Conservation (phyloP, 2,329 filamentous ascomycete species). For the Thielaviopsis ethacetica region DNA sequence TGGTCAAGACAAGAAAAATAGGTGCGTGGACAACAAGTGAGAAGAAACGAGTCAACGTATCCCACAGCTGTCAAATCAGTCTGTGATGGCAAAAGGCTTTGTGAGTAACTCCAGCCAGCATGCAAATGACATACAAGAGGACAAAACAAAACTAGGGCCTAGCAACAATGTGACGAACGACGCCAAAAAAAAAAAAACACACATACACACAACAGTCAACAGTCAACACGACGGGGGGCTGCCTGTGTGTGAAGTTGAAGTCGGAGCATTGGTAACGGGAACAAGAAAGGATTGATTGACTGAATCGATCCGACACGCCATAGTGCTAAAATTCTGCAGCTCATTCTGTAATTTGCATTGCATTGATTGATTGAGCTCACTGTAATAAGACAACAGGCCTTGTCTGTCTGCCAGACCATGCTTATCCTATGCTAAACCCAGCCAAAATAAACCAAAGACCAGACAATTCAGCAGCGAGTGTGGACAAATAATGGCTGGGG, state of each 20-base stretch:
- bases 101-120: not conserved
- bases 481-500: not conserved
- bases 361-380: not conserved
- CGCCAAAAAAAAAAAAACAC: not conserved
- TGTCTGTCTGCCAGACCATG: not conserved
- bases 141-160: not conserved
- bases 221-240: not conserved
- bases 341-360: not conserved
- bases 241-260: not conserved
- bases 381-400: not conserved
- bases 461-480: not conserved
- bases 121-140: not conserved
- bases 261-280: not conserved
- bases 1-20: not conserved
- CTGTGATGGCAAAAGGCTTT: not conserved
- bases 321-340: not conserved
- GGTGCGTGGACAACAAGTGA: conserved; percentile 1
- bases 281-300: not conserved
- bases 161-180: not conserved
- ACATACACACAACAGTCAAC: no score
- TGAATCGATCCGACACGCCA: not conserved
- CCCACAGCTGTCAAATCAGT: conserved; percentile 5
- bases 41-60: conserved; percentile 8
- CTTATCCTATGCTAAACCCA: not conserved
- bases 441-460: not conserved